Evolutionary conservation across 208 protist genomes (phyloP), one percentile per base, ranked within the genome.

Genomic region (Crithidia fasciculata): DNA sequence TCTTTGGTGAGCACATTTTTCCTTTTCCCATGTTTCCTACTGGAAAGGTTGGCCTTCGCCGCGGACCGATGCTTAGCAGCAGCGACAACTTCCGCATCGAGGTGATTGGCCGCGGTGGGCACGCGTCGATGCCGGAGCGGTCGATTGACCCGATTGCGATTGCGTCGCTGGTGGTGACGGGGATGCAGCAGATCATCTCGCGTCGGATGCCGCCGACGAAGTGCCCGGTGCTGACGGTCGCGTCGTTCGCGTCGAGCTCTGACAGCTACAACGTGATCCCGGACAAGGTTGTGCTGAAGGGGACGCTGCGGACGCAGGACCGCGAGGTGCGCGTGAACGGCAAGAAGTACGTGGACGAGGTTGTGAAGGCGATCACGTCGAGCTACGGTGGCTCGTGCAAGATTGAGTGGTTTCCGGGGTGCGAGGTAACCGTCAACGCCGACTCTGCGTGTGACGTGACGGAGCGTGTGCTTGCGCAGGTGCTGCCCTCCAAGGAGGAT

Each of bases 241-340:
- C 76, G 36, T 70, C 72, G 18, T 70, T 89, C 44, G 41, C 74
- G 28, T 76, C 84, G 37, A 76, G 75, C 57, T 80, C 69, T 19
- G 80, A 81, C 67, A 82, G 74, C 78, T 89, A 80, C 68, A 92
- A 89, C 50, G 82, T 92, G 47, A 89, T 92, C 36, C 73, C 87
- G 4, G 78, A 88, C 54, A 73, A 49, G 55, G 82, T 84, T 16
- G 72, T 75, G 50, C 36, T 92, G 62, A 82, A 81, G 19, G 76
- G 83, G 16, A 84, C 86, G 19, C 69, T 91, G 72, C 86, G 86
- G 28, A 84, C 69, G 54, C 41, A 55, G 2, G 78, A 87, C 69
- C 52, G 45, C 4, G 57, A 79, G n/a, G 74, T 88, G 8, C 83
- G 82, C 18, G 60, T n/a, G 40, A 45, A 74, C 8, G 74, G 78